These are phyloP conservation scores for Abortiporus biennis DNA, from an alignment of 1,284 basidiomycete genomes.

Conservation along the genomic window DNA sequence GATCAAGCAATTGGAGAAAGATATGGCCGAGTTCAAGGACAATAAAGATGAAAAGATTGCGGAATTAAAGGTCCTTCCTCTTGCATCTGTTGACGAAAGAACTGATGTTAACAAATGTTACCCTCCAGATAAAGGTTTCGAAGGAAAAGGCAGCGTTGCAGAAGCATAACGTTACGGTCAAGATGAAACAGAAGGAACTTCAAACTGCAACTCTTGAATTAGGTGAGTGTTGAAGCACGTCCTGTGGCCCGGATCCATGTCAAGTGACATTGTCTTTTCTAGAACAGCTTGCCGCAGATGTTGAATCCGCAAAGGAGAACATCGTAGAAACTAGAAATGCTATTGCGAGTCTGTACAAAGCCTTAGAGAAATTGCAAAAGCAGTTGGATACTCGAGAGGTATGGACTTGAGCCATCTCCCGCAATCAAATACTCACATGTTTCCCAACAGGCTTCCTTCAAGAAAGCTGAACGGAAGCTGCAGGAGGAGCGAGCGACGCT, in stretches of 20 bases:
- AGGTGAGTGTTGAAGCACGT: slow-evolving; percentile 52
- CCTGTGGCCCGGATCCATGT: background rate
- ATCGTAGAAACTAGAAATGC: slow-evolving; percentile 57
- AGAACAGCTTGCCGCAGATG: slow-evolving; percentile 86
- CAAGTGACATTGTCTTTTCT: slow-evolving; percentile 4
- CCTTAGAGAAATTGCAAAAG: slow-evolving; percentile 55
- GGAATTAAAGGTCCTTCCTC: slow-evolving; percentile 72
- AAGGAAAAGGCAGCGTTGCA: slow-evolving; percentile 79
- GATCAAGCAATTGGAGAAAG: slow-evolving; percentile 83
- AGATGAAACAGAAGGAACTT: slow-evolving; percentile 83
- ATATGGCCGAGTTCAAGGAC: slow-evolving; percentile 98
- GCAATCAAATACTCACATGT: background rate
- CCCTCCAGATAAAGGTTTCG: slow-evolving; percentile 68
- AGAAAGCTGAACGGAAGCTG: slow-evolving; percentile 68
- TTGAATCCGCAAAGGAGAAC: slow-evolving; percentile 52
- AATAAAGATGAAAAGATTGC: slow-evolving; percentile 97
- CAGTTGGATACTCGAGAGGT: slow-evolving; percentile 55
- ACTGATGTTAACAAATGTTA: background rate
- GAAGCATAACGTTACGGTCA: slow-evolving; percentile 78
- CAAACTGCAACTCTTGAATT: slow-evolving; percentile 86
- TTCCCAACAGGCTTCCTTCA: slow-evolving; percentile 42
- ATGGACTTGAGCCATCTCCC: slow-evolving; percentile 8
- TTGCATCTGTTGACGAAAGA: background rate
- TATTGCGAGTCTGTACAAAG: slow-evolving; percentile 55
- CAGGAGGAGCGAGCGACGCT: slow-evolving; percentile 83